phyloP scores from a whole-genome alignment of 345 rosid genomes.

The Acer negundo region DNA sequence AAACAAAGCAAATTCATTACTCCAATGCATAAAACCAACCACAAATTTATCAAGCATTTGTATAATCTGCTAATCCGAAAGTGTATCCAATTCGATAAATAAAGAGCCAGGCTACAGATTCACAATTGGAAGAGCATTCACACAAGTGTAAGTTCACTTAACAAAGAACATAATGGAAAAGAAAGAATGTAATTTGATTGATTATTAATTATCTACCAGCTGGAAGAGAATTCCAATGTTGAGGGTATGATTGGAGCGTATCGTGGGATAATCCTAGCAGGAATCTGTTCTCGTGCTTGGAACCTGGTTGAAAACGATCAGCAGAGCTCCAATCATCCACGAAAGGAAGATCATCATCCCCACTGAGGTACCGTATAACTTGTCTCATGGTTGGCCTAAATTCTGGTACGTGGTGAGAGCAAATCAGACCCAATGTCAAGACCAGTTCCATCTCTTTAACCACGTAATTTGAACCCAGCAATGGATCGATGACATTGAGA shows the following conservation, averaged over 20 bases:
- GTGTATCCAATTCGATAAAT: not conserved
- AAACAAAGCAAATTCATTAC: too few relatives aligned
- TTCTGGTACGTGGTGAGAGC: conserved; percentile 45
- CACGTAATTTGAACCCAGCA: conserved; percentile 33
- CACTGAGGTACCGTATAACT: conserved; percentile 50
- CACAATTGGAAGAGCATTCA: not conserved
- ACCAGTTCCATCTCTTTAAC: conserved; percentile 48
- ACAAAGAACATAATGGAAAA: not conserved
- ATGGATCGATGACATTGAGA: conserved; percentile 45
- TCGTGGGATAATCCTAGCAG: conserved; percentile 26
- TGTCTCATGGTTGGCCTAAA: conserved; percentile 61
- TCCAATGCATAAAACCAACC: too few relatives aligned
- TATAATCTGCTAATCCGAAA: too few relatives aligned
- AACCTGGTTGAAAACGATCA: conserved; percentile 15
- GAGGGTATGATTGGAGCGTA: conserved; percentile 28
- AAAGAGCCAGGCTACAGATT: not conserved
- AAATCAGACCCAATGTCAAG: conserved; percentile 49
- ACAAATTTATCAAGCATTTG: too few relatives aligned
- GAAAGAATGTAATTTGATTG: not conserved
- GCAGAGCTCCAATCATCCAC: conserved; percentile 25
- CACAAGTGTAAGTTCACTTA: not conserved
- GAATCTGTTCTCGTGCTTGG: conserved; percentile 9
- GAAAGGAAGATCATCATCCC: conserved; percentile 47
- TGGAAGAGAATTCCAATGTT: conserved; percentile 30
- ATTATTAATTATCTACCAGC: conserved; percentile 38